phyloP scores from a whole-genome alignment of 2,329 filamentous ascomycete genomes.

The Ophiocordyceps australis region DNA sequence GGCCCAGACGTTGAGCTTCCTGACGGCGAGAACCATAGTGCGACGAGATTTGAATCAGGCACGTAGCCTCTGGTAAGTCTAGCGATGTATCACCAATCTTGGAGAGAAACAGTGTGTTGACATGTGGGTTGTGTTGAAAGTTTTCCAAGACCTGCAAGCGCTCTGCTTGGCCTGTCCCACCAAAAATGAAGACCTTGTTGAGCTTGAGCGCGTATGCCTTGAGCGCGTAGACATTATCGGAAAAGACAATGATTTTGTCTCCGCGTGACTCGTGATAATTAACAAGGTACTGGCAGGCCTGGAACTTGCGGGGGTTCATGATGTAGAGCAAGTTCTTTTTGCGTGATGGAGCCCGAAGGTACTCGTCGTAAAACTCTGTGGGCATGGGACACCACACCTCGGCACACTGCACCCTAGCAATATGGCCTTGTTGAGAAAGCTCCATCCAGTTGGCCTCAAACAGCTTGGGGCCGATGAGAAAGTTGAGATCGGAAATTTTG shows the following conservation, averaged over 20 bases:
- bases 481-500: constrained; percentile 95
- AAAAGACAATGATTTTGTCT: constrained; percentile 97
- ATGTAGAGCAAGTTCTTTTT: constrained; percentile 51
- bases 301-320: constrained; percentile 96
- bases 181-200: constrained; percentile 79
- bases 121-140: constrained; percentile 78
- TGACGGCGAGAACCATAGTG: constrained; percentile 95
- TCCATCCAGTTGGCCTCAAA: constrained; percentile 99
- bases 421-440: constrained; percentile 88
- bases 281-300: constrained; percentile 95
- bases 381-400: constrained; percentile 99
- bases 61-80: constrained; percentile 89
- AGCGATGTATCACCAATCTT: constrained; percentile 99
- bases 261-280: constrained; percentile 90
- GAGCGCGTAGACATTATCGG: constrained; percentile 88
- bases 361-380: constrained; percentile 92
- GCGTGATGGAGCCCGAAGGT: constrained; percentile 48
- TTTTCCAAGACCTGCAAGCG: constrained; percentile 79
- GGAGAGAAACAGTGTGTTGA: constrained; percentile 88
- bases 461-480: constrained; percentile 89
- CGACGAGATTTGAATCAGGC: constrained; percentile 90
- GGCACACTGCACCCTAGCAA: constrained; percentile 91
- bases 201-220: constrained; percentile 72
- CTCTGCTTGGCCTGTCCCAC: constrained; percentile 71
- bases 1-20: constrained; percentile 82